Conservation (phyloP, 345 rosid genomes). For the Eucalyptus dawsonii region DNA sequence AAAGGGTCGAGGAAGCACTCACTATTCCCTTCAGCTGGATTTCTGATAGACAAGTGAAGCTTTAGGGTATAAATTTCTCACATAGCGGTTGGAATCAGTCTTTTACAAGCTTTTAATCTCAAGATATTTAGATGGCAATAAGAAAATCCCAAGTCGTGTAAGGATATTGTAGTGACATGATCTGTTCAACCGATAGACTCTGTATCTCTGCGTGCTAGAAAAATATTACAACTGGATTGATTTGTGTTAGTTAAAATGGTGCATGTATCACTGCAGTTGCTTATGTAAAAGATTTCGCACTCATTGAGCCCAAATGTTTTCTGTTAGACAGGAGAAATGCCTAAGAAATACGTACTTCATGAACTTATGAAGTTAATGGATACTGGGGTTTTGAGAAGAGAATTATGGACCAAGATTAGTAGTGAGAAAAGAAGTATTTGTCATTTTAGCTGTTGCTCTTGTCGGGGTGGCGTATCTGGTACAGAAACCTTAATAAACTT, state of each 20-base stretch:
- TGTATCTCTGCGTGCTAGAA: background rate
- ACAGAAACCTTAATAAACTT: background rate
- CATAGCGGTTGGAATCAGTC: background rate
- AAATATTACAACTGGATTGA: background rate
- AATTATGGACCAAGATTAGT: background rate
- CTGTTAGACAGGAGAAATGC: background rate
- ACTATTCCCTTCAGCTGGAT: conserved; percentile 72
- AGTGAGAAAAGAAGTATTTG: background rate
- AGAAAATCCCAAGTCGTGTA: background rate
- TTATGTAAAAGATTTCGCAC: background rate
- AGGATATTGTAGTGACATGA: background rate
- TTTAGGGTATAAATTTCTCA: conserved; percentile 3
- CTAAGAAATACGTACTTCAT: background rate
- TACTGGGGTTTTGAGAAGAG: background rate
- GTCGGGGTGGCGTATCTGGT: background rate
- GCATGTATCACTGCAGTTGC: background rate
- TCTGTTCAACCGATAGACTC: background rate
- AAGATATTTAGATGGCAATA: background rate
- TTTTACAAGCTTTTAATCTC: background rate
- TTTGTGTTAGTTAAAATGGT: background rate
- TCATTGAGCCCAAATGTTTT: background rate
- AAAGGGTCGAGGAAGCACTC: conserved; percentile 43
- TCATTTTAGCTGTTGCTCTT: background rate
- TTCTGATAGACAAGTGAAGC: conserved; percentile 49
- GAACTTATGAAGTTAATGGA: background rate